Base-by-base conservation (phyloP, 305 asterid species). In the Withania somnifera region DNA sequence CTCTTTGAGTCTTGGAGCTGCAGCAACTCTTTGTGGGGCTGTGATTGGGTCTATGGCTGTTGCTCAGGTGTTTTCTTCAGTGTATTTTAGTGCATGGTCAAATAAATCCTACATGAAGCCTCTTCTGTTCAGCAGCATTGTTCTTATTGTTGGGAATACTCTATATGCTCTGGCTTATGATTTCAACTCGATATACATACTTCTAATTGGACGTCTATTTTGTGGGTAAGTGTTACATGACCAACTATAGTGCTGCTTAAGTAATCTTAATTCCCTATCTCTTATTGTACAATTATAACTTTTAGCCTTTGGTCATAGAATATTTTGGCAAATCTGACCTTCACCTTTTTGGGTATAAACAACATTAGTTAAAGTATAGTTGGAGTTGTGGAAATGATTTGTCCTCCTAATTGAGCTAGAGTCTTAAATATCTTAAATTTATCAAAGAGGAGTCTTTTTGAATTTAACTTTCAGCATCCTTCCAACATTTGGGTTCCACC, bases 31-130 rank as follows among this genome's bases (percentile, higher is more conserved):
- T 36, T 93, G 98, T 86, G 97, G 98, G 38, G 89, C 82, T 11
- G 92, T 93, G 42, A 91, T 93, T 51, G 95, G 98, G 45, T 88
- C 98, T 22, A 93, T 93, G 98, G 98, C 97, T 52, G 90, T 92
- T 36, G 98, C 97, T 19, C 97, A 93, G 88, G 90, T 92, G 83
- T 93, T 92, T 90, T 93, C 97, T 32, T 93, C 95, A 0, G 95
- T 93, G 47, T 93, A 93, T 88, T 92, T 93, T 75, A 92, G 97
- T 82, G 95, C 97, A 1, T 93, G 97, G 97, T 93, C 97, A 7
- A 93, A 93, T 64, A 92, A 91, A 81, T 93, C 97, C 9, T 93
- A 93, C 88, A 66, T 92, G 86, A 92, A 84, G 81, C 97, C 97
- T 66, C 95, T 91, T 50, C 7, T 93, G 51, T 93, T 93, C 90